phyloP scores from a whole-genome alignment of 2,329 filamentous ascomycete species.

The Diaporthe destruens region DNA sequence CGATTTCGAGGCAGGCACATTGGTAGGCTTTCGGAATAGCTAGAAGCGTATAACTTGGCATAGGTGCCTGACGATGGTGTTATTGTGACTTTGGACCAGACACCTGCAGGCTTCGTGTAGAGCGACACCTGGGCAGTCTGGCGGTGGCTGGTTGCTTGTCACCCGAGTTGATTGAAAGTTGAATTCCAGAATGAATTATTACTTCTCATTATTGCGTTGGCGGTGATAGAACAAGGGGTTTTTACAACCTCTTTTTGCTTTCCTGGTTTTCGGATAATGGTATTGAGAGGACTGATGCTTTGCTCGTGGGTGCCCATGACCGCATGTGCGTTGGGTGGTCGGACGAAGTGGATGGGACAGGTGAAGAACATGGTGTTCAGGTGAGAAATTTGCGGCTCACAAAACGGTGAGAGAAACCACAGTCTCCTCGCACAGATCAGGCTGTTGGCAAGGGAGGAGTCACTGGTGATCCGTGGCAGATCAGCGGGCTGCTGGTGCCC shows the following conservation, averaged over 20 bases:
- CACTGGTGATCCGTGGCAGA: neutral
- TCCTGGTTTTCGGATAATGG: too few species aligned
- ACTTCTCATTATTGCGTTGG: too few species aligned
- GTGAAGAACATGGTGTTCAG: neutral
- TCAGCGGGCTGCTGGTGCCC: constrained; percentile 25
- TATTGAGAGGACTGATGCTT: neutral
- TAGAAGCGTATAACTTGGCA: too few species aligned
- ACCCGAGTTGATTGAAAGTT: neutral
- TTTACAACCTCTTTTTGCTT: too few species aligned
- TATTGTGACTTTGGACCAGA: too few species aligned
- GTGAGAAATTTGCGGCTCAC: neutral
- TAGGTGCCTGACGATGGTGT: too few species aligned
- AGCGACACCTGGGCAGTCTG: neutral
- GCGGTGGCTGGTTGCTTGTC: too few species aligned
- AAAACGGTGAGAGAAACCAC: neutral
- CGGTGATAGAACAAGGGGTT: neutral
- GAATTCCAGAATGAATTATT: too few species aligned
- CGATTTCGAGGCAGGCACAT: neutral
- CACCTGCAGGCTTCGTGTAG: neutral
- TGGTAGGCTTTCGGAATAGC: neutral
- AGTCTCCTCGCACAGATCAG: neutral
- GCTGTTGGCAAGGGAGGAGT: constrained; percentile 6
- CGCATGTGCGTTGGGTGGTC: neutral
- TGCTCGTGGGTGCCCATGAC: neutral
- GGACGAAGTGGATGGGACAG: neutral